Percentiles rank a stretch among this genome's conserved stretches.
These are phyloP conservation scores for Hyphopichia buzzinii DNA, from an alignment of 1,139 yeast species.

Conservation along the genomic window DNA sequence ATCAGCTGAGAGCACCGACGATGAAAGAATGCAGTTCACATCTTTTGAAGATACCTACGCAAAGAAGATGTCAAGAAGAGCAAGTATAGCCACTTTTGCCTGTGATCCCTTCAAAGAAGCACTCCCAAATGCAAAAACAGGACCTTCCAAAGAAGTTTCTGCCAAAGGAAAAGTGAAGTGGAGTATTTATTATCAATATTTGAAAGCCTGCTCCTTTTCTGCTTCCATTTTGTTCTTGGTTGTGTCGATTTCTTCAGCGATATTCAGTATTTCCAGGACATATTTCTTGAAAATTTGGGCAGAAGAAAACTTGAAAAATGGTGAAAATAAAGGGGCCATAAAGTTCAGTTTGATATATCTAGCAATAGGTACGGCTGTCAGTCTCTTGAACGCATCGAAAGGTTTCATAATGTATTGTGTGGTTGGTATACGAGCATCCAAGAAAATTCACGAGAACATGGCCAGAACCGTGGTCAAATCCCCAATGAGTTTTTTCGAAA, in stretches of 20 bases:
- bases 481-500: slow-evolving; percentile 31
- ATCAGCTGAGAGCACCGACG: background rate
- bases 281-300: slow-evolving; percentile 66
- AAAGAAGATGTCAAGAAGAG: slow-evolving; percentile 13
- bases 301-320: slow-evolving; percentile 35
- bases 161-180: slow-evolving; percentile 28
- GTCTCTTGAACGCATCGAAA: slow-evolving; percentile 19
- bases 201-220: slow-evolving; percentile 21
- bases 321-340: slow-evolving; percentile 22
- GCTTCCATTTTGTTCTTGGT: slow-evolving; percentile 18
- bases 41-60: background rate
- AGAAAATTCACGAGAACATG: slow-evolving; percentile 24
- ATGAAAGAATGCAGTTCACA: too few species aligned
- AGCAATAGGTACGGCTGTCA: slow-evolving; percentile 20
- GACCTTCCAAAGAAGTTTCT: slow-evolving; percentile 15
- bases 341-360: slow-evolving; percentile 30
- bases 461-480: slow-evolving; percentile 21
- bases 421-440: slow-evolving; percentile 23
- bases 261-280: slow-evolving; percentile 29
- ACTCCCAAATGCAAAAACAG: slow-evolving; percentile 18
- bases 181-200: slow-evolving; percentile 22
- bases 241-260: slow-evolving; percentile 14
- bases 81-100: slow-evolving; percentile 30
- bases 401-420: slow-evolving; percentile 15
- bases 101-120: slow-evolving; percentile 30